Percentiles rank a stretch among this genome's conserved stretches.
Conservation (phyloP, 108 stramenopile genomes). For the Aureococcus anophagefferens region DNA sequence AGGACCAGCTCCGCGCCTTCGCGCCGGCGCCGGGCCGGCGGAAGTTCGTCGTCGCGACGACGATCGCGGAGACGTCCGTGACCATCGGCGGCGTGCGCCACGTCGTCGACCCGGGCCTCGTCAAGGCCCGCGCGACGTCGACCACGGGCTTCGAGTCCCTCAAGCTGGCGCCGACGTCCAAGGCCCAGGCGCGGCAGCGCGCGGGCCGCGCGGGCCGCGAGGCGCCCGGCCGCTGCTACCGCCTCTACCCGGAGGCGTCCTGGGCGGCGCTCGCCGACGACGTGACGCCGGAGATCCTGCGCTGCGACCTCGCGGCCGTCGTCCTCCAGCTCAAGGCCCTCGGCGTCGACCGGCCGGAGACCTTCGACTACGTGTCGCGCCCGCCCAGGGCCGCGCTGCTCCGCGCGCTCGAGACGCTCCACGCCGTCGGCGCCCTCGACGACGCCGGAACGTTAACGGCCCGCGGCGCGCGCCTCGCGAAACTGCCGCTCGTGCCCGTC, state of each 20-base stretch:
- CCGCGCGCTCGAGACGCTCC: conserved; percentile 49
- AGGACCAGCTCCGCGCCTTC: conserved; percentile 41
- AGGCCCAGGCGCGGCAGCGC: conserved; percentile 29
- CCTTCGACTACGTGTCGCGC: conserved; percentile 72
- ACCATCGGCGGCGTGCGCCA: conserved; percentile 84
- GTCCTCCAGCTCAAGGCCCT: conserved; percentile 77
- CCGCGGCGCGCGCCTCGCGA: conserved; percentile 61
- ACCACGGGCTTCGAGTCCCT: conserved; percentile 14
- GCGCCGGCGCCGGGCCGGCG: conserved; percentile 10
- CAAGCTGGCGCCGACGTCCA: conserved; percentile 13
- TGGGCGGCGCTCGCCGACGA: neutral
- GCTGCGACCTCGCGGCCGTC: conserved; percentile 73
- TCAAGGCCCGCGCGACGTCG: conserved; percentile 34
- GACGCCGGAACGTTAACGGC: conserved; percentile 53
- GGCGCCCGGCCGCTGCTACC: conserved; percentile 46
- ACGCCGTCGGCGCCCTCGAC: conserved; percentile 54
- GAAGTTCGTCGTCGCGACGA: conserved; percentile 87
- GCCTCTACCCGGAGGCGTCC: conserved; percentile 41
- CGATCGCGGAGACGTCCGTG: conserved; percentile 94
- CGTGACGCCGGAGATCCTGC: conserved; percentile 75
- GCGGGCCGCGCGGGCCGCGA: conserved; percentile 50
- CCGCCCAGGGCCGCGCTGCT: conserved; percentile 35
- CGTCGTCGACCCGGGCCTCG: conserved; percentile 81
- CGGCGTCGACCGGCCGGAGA: conserved; percentile 72
- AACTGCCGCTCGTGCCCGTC: conserved; percentile 62